phyloP scores from a whole-genome alignment of 2,329 filamentous ascomycete species.

The Cordyceps farinosa region DNA sequence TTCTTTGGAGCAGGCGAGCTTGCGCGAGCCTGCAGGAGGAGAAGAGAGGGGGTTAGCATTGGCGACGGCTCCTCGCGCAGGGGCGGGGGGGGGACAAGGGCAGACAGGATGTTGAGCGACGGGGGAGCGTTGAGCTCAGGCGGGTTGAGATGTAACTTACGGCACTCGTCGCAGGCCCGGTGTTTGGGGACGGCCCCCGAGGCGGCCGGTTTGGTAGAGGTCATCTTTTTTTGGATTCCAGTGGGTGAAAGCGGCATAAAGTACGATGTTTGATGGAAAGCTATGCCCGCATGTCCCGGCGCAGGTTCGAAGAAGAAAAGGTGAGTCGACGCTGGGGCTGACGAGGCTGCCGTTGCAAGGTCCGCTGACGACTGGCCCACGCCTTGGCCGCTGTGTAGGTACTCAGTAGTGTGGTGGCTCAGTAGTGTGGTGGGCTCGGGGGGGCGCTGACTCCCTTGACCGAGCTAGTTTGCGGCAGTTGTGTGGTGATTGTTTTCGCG shows the following conservation, averaged over 20 bases:
- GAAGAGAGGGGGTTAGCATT: neutral
- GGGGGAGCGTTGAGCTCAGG: neutral
- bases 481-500: neutral
- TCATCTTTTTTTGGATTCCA: neutral
- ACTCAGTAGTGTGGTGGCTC: neutral
- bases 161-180: slow-evolving; percentile 64
- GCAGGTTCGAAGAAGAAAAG: neutral
- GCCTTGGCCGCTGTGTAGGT: neutral
- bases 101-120: neutral
- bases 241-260: neutral
- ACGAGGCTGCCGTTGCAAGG: neutral
- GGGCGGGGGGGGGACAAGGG: slow-evolving; percentile 23
- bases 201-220: neutral
- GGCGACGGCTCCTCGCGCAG: neutral
- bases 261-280: neutral
- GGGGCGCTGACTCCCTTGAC: neutral
- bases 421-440: neutral
- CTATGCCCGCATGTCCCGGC: neutral
- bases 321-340: neutral
- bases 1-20: slow-evolving; percentile 64
- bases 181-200: slow-evolving; percentile 42
- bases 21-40: slow-evolving; percentile 49
- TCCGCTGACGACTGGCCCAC: neutral
- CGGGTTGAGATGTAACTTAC: slow-evolving; percentile 42
- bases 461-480: slow-evolving; percentile 5